phyloP scores from a whole-genome alignment of 2,329 filamentous ascomycete genomes.

The Xylaria multiplex region DNA sequence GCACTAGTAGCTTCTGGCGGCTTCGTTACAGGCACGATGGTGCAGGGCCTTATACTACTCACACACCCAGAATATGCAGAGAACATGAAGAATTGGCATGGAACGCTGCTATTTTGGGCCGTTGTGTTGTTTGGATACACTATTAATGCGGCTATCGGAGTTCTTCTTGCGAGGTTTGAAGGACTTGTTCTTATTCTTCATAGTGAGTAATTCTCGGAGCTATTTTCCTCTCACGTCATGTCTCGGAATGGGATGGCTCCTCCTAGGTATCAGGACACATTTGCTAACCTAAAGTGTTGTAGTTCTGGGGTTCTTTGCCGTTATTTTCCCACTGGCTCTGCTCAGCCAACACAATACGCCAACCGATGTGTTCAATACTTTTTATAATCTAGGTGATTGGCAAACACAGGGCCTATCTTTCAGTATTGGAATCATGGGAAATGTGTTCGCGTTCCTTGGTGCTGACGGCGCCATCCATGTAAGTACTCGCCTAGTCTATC shows the following conservation, averaged over 20 bases:
- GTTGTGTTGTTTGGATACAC: constrained; percentile 54
- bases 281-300: neutral
- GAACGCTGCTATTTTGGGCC: constrained; percentile 45
- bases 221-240: neutral
- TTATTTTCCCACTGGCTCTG: constrained; percentile 49
- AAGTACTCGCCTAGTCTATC: constrained; percentile 1
- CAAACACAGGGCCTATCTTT: constrained; percentile 52
- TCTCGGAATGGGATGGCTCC: neutral
- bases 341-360: constrained; percentile 48
- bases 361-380: constrained; percentile 58
- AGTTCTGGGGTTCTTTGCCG: constrained; percentile 46
- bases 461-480: constrained; percentile 50
- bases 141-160: constrained; percentile 48
- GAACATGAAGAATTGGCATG: constrained; percentile 35
- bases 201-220: constrained; percentile 16
- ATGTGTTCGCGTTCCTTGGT: constrained; percentile 50
- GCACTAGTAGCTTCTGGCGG: constrained; percentile 25
- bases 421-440: constrained; percentile 36
- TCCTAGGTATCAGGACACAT: neutral
- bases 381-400: constrained; percentile 61
- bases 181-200: constrained; percentile 54
- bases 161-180: constrained; percentile 51
- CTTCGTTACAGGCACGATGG: constrained; percentile 35
- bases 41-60: constrained; percentile 37
- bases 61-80: constrained; percentile 32